phyloP scores from a whole-genome alignment of 2,329 filamentous ascomycete genomes.

The Capronia coronata region DNA sequence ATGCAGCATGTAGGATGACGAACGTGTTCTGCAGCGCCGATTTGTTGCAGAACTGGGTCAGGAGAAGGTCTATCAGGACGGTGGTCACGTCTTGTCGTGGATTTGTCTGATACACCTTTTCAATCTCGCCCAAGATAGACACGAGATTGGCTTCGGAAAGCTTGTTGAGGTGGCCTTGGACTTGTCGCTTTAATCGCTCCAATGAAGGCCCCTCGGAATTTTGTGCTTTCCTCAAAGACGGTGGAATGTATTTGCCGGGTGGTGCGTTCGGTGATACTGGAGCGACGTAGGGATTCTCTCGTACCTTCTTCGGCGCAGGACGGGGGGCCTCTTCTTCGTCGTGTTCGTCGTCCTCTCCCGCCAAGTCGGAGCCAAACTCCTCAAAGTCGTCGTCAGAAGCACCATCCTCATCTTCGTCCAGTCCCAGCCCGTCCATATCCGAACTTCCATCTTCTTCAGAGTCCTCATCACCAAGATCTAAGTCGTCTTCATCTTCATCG shows the following conservation, averaged over 20 bases:
- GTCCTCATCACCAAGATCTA: slow-evolving; percentile 25
- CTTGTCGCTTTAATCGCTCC: slow-evolving; percentile 65
- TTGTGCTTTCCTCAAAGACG: slow-evolving; percentile 63
- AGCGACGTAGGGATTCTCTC: slow-evolving; percentile 85
- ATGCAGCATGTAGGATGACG: slow-evolving; percentile 82
- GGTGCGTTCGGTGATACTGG: slow-evolving; percentile 46
- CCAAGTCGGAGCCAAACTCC: slow-evolving; percentile 29
- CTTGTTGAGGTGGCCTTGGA: slow-evolving; percentile 85
- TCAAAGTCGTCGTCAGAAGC: slow-evolving; percentile 33
- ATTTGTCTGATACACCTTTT: slow-evolving; percentile 74
- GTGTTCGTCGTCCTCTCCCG: too few species aligned
- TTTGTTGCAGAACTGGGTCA: slow-evolving; percentile 72
- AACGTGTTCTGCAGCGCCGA: slow-evolving; percentile 80
- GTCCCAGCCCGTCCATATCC: slow-evolving; percentile 18
- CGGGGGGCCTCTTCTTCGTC: slow-evolving; percentile 31
- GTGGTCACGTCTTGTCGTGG: slow-evolving; percentile 84
- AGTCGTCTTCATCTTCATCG: slow-evolving; percentile 22
- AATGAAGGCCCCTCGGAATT: slow-evolving; percentile 61
- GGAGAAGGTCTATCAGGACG: slow-evolving; percentile 67
- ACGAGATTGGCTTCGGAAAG: slow-evolving; percentile 86
- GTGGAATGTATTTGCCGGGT: slow-evolving; percentile 75
- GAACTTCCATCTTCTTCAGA: slow-evolving; percentile 29
- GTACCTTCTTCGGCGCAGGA: slow-evolving; percentile 43
- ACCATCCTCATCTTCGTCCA: slow-evolving; percentile 24
- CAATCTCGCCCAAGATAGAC: slow-evolving; percentile 73